phyloP scores from a whole-genome alignment of 1,139 yeast genomes.

The Candida anutae region DNA sequence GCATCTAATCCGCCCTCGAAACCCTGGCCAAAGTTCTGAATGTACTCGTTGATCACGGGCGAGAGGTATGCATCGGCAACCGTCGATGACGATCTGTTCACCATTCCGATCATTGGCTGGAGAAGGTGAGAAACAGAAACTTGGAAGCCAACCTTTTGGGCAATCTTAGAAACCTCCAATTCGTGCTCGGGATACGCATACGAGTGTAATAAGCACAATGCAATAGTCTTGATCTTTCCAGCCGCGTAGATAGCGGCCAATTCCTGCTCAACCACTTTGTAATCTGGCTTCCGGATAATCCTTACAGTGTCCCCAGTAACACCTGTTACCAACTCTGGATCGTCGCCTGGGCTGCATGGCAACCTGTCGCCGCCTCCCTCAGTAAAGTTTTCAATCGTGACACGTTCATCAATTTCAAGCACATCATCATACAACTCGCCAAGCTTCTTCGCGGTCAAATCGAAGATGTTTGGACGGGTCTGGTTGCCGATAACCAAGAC shows the following conservation, averaged over 20 bases:
- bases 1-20: constrained; percentile 38
- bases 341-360: constrained; percentile 7
- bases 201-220: constrained; percentile 33
- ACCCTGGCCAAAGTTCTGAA: constrained; percentile 31
- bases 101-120: constrained; percentile 41
- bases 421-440: constrained; percentile 26
- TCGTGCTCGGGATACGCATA: constrained; percentile 37
- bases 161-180: constrained; percentile 25
- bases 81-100: constrained; percentile 35
- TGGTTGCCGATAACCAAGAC: constrained; percentile 32
- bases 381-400: constrained; percentile 23
- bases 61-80: constrained; percentile 40
- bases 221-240: constrained; percentile 26
- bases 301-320: constrained; percentile 31
- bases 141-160: constrained; percentile 27
- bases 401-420: constrained; percentile 35
- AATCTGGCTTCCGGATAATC: constrained; percentile 26
- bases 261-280: constrained; percentile 14
- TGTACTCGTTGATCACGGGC: constrained; percentile 28
- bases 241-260: constrained; percentile 17
- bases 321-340: constrained; percentile 19
- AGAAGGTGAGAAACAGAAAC: constrained; percentile 35
- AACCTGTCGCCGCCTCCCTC: constrained; percentile 36
- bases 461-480: constrained; percentile 15
- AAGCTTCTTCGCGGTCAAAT: constrained; percentile 14